phyloP scores from a whole-genome alignment of 2,329 filamentous ascomycete species.

The Calonectria henricotiae region DNA sequence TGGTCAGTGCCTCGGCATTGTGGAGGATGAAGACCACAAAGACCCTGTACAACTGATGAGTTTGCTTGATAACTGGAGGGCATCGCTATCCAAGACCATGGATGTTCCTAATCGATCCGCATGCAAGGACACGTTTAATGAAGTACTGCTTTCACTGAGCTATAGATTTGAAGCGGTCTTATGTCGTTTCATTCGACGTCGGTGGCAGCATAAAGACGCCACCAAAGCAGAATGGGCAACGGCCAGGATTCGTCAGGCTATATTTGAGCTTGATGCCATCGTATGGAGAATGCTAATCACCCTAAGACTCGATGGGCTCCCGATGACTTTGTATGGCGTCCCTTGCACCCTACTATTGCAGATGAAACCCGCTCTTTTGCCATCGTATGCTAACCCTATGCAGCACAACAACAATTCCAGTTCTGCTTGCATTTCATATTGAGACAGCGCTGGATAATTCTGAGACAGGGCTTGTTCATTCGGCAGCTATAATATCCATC shows the following conservation, averaged over 20 bases:
- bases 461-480: neutral
- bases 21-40: neutral
- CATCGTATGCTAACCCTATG: neutral
- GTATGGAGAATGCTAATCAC: neutral
- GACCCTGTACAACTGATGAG: neutral
- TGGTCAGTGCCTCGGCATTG: neutral
- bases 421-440: neutral
- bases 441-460: neutral
- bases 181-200: neutral
- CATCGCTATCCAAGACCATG: neutral
- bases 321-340: neutral
- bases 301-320: neutral
- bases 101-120: neutral
- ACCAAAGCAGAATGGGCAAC: neutral
- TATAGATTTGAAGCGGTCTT: neutral
- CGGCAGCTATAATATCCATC: neutral
- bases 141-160: neutral
- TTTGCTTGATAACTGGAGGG: neutral
- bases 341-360: neutral
- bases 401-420: neutral
- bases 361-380: neutral
- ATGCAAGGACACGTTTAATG: constrained; percentile 2
- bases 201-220: neutral
- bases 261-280: neutral
- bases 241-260: neutral